Conservation (phyloP, 78 protist genomes). For the Dictyostelium purpureum region DNA sequence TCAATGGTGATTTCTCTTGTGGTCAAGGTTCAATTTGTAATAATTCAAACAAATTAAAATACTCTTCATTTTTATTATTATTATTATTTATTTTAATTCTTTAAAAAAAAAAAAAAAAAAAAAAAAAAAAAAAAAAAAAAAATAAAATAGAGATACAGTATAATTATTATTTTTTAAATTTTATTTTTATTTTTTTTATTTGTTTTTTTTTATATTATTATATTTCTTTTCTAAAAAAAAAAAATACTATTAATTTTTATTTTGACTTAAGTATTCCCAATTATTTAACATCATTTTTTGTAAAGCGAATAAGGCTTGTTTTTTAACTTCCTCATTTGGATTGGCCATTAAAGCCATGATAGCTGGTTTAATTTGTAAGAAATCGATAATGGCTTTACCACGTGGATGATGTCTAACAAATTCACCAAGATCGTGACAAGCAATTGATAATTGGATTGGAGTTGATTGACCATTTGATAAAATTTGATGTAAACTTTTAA, state of each 20-base stretch:
- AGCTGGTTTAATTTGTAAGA: constrained; percentile 71
- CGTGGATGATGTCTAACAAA: constrained; percentile 89
- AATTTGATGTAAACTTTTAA: constrained; percentile 44
- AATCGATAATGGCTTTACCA: constrained; percentile 84
- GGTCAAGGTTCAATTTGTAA: constrained; percentile 3
- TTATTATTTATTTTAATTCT: not conserved
- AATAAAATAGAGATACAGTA: no score
- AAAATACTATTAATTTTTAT: no score
- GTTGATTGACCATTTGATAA: constrained; percentile 11
- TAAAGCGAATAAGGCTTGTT: constrained; percentile 90
- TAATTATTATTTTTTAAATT: no score
- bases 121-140: not conserved
- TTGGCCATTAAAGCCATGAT: constrained; percentile 89
- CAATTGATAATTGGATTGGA: constrained; percentile 85
- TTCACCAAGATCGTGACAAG: constrained; percentile 95
- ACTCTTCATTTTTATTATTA: not conserved
- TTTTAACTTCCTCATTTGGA: constrained; percentile 84
- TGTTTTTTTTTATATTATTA: no score
- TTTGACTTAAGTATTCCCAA: no score
- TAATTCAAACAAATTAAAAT: not conserved
- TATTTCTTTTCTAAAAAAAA: no score
- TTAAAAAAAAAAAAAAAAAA: not conserved
- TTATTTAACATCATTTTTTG: constrained; percentile 94
- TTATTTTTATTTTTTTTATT: no score
- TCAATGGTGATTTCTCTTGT: not conserved